These are phyloP conservation scores for Botrytis fragariae DNA, from an alignment of 2,329 filamentous ascomycete species.

Conservation along the genomic window DNA sequence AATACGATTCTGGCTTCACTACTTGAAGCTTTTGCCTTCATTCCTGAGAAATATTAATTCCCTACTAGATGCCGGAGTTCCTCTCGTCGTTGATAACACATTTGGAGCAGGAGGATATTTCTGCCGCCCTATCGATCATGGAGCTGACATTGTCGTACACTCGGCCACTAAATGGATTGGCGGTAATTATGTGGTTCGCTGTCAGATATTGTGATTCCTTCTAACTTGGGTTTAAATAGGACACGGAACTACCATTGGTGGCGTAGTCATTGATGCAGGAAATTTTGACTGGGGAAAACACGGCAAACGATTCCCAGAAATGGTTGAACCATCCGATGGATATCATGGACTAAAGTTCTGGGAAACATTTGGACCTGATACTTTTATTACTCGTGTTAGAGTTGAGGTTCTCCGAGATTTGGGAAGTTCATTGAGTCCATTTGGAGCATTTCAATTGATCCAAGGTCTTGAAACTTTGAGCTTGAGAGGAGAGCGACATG, in stretches of 20 bases:
- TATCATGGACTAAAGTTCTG: conserved; percentile 95
- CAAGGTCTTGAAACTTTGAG: conserved; percentile 87
- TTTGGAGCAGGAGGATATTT: conserved; percentile 92
- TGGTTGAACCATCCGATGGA: conserved; percentile 81
- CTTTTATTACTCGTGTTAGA: conserved; percentile 80
- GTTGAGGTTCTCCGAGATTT: conserved; percentile 89
- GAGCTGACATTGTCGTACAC: conserved; percentile 90
- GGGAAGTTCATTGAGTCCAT: conserved; percentile 80
- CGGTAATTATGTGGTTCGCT: background rate
- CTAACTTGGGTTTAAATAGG: conserved; percentile 44
- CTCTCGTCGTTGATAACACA: conserved; percentile 78
- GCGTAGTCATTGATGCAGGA: conserved; percentile 81
- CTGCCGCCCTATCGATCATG: conserved; percentile 80
- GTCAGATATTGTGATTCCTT: background rate
- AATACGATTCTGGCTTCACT: too few relatives aligned
- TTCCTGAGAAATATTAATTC: background rate
- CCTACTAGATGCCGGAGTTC: conserved; percentile 47
- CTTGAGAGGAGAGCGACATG: conserved; percentile 81
- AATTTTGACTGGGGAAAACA: conserved; percentile 93
- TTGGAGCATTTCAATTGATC: conserved; percentile 87
- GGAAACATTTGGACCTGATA: conserved; percentile 81
- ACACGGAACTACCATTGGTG: conserved; percentile 86
- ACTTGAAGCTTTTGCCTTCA: background rate
- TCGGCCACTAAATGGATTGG: conserved; percentile 97
- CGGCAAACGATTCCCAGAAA: conserved; percentile 84